phyloP scores from a whole-genome alignment of 2,329 filamentous ascomycete genomes.

The Harringtonia aguacate region DNA sequence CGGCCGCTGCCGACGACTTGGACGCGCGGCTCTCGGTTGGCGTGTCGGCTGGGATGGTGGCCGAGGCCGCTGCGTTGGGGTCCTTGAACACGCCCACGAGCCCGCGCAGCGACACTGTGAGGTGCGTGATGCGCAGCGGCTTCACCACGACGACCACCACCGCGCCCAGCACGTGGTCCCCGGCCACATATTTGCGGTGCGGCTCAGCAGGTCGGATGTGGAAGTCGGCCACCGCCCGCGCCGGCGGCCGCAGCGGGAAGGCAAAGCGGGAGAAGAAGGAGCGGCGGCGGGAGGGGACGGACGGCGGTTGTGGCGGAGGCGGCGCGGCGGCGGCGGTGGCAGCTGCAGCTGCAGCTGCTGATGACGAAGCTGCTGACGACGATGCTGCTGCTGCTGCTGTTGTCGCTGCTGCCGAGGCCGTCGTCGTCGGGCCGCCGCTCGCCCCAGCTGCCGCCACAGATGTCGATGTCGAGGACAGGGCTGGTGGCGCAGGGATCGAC shows the following conservation, averaged over 20 bases:
- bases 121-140: slow-evolving; percentile 66
- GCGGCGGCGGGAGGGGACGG: slow-evolving; percentile 17
- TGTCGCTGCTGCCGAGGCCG: not conserved
- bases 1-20: not conserved
- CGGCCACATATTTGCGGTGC: slow-evolving; percentile 64
- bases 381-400: not conserved
- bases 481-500: not conserved
- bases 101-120: slow-evolving; percentile 68
- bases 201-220: slow-evolving; percentile 68
- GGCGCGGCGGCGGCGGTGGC: not conserved
- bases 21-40: not conserved
- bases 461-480: not conserved
- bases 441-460: not conserved
- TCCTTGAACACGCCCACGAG: slow-evolving; percentile 72
- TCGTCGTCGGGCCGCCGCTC: not conserved
- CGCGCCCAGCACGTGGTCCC: slow-evolving; percentile 62
- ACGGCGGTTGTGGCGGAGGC: not conserved
- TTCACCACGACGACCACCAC: slow-evolving; percentile 65
- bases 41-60: slow-evolving; percentile 9
- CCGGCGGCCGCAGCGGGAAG: slow-evolving; percentile 37
- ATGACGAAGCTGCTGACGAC: too few species aligned
- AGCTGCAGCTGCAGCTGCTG: not conserved
- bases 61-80: slow-evolving; percentile 37
- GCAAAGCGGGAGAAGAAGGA: slow-evolving; percentile 43
- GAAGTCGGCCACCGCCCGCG: slow-evolving; percentile 65